Evolutionary conservation across 106 monocot genomes (phyloP).

Genomic region (Hemerocallis citrina): DNA sequence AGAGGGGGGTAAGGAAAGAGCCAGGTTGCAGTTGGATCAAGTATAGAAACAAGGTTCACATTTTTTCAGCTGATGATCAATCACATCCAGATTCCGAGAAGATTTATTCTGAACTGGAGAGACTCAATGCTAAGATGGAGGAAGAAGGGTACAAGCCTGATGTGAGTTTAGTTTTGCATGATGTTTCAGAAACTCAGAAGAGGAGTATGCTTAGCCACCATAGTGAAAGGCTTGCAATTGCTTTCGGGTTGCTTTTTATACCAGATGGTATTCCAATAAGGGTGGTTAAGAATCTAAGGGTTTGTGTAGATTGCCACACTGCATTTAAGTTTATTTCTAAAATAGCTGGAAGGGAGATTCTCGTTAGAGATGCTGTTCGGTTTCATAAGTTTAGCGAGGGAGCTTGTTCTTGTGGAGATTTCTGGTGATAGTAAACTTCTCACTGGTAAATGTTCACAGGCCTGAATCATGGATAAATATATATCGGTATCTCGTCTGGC

Average conservation of each 20-base stretch:
- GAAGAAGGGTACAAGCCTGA: slow-evolving; percentile 63
- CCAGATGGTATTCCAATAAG: slow-evolving; percentile 47
- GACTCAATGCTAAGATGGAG: slow-evolving; percentile 31
- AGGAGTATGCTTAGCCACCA: slow-evolving; percentile 56
- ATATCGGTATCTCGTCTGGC: not conserved
- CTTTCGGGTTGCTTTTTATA: slow-evolving; percentile 61
- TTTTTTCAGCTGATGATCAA: slow-evolving; percentile 68
- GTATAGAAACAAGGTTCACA: slow-evolving; percentile 57
- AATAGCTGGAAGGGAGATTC: slow-evolving; percentile 60
- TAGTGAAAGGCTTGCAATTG: slow-evolving; percentile 81
- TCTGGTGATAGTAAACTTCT: slow-evolving; percentile 41
- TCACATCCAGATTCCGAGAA: slow-evolving; percentile 42
- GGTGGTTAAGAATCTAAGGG: slow-evolving; percentile 75
- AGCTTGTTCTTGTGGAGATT: slow-evolving; percentile 69
- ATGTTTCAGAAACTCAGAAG: slow-evolving; percentile 56
- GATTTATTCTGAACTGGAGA: slow-evolving; percentile 49
- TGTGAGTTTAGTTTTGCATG: slow-evolving; percentile 45
- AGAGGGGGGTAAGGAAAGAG: slow-evolving; percentile 50
- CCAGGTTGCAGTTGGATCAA: slow-evolving; percentile 88
- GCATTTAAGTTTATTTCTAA: slow-evolving; percentile 61
- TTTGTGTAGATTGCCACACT: slow-evolving; percentile 67
- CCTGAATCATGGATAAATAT: not conserved
- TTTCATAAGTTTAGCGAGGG: slow-evolving; percentile 70
- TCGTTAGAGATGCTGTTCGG: slow-evolving; percentile 71
- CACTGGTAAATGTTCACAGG: not conserved